phyloP scores from a whole-genome alignment of 352 stramenopile species.

The Pythium chondricola region DNA sequence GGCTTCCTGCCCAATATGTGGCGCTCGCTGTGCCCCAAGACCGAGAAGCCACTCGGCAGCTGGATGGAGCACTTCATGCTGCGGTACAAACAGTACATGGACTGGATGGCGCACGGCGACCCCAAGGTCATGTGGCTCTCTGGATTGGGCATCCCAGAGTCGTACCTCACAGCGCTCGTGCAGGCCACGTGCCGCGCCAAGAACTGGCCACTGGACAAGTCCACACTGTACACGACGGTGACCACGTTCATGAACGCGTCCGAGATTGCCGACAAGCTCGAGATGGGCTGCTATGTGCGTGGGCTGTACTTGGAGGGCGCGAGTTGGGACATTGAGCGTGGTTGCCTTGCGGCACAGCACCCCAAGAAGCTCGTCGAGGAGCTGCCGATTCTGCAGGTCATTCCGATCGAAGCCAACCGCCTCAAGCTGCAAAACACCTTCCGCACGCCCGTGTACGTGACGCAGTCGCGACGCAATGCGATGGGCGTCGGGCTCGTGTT shows the following conservation, averaged over 20 bases:
- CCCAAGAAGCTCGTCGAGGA: conserved; percentile 95
- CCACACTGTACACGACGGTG: conserved; percentile 90
- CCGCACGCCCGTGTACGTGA: conserved; percentile 94
- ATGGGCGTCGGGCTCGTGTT: conserved; percentile 96
- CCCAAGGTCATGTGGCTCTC: conserved; percentile 92
- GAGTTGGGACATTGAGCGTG: conserved; percentile 83
- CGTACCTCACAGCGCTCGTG: conserved; percentile 93
- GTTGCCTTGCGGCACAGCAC: conserved; percentile 77
- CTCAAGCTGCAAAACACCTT: conserved; percentile 95
- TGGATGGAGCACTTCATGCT: conserved; percentile 94
- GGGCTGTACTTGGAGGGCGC: conserved; percentile 93
- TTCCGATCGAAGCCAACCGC: conserved; percentile 92
- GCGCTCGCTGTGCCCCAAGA: conserved; percentile 87
- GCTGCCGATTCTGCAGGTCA: conserved; percentile 92
- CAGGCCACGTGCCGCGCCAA: conserved; percentile 91
- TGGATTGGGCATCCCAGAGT: conserved; percentile 93
- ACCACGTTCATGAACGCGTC: conserved; percentile 69
- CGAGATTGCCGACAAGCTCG: conserved; percentile 59
- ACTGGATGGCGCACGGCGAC: conserved; percentile 88
- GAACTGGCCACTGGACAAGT: conserved; percentile 95
- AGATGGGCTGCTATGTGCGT: conserved; percentile 89
- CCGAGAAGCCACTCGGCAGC: conserved; percentile 92
- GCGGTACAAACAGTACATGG: conserved; percentile 88
- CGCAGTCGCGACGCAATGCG: conserved; percentile 90
- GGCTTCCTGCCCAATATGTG: conserved; percentile 91